Base-by-base conservation (phyloP, 1,139 yeast species). In the Pichia sp. region DNA sequence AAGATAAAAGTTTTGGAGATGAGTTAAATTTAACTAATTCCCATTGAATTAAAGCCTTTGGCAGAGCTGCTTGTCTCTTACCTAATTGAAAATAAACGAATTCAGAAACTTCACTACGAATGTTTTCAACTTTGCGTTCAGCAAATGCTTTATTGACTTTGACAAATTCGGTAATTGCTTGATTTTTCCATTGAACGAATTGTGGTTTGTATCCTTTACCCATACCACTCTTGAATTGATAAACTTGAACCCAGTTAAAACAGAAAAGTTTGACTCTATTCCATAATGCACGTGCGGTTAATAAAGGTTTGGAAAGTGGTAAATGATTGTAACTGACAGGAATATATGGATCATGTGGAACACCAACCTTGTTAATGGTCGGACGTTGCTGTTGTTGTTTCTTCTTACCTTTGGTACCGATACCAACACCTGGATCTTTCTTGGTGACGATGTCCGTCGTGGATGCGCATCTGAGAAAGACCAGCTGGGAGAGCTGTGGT, bases 111-210 rank as follows among this genome's bases (percentile, higher is more conserved):
- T 63, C 63, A 50, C 63, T 68, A 50, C 65, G 66, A 32, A 73
- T 66, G 23, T 67, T 59, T 40, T 55, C 65, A 37, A 72, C 58
- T 50, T 69, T 68, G 47, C 65, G 72, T 14, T 63, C 51, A 1
- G 87, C 85, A 64, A 83, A 83, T 4, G 83, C 79, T 53, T 75
- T 74, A 62, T 83, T 82, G 15, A 82, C 78, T 42, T 72, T 70
- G 25, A 78, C 79, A 56, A 76, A 82, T 39, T 66, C 68, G 51
- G 81, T 82, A 47, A 83, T 73, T 14, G 88, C 87, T 35, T 72
- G 72, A 58, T 82, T 83, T 57, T 80, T 80, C 89, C 89, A 82
- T 46, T 76, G 70, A 35, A 77, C 63, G 58, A 80, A 80, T 35
- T 77, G 68, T 20, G 88, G 85, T 55, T 72, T 77, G 51, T 76